Evolutionary conservation across 179 eudicot species (phyloP).

Genomic region (Spinacia oleracea): DNA sequence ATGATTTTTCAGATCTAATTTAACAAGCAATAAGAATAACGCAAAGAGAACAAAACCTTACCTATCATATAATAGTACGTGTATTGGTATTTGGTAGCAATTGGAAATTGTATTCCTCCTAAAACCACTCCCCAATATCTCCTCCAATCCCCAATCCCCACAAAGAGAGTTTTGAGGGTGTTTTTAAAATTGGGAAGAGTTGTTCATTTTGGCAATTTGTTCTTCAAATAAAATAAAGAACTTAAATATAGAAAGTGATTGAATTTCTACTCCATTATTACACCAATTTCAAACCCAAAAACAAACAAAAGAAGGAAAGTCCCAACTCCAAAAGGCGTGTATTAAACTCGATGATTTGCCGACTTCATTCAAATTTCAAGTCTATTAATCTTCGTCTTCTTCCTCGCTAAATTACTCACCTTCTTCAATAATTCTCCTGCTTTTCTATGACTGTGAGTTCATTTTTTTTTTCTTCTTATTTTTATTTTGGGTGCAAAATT

Average conservation of each 20-base stretch:
- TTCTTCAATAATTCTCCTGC: conserved; percentile 1
- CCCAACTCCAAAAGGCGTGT: background rate
- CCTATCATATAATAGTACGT: no score
- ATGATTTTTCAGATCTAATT: no score
- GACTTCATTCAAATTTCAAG: conserved; percentile 3
- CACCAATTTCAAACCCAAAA: no score
- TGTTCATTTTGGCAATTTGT: background rate
- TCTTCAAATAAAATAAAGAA: background rate
- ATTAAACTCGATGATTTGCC: conserved; percentile 9
- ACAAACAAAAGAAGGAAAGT: background rate
- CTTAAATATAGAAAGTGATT: background rate
- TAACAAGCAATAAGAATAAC: no score
- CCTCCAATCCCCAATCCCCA: no score
- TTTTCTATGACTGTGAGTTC: conserved; percentile 34
- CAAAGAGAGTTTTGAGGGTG: no score
- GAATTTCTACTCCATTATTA: background rate
- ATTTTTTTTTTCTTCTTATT: background rate
- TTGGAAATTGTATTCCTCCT: background rate
- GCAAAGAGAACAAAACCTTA: no score
- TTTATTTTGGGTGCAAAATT: background rate
- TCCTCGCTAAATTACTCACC: conserved; percentile 5
- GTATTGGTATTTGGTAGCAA: background rate
- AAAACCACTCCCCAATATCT: background rate
- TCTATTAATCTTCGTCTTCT: conserved; percentile 8
- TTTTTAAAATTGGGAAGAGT: background rate